A percentile compares a stretch with the other conserved stretches of the same genome.
Evolutionary conservation across 305 asterid species (phyloP).

Genomic region (Plantago rigida): DNA sequence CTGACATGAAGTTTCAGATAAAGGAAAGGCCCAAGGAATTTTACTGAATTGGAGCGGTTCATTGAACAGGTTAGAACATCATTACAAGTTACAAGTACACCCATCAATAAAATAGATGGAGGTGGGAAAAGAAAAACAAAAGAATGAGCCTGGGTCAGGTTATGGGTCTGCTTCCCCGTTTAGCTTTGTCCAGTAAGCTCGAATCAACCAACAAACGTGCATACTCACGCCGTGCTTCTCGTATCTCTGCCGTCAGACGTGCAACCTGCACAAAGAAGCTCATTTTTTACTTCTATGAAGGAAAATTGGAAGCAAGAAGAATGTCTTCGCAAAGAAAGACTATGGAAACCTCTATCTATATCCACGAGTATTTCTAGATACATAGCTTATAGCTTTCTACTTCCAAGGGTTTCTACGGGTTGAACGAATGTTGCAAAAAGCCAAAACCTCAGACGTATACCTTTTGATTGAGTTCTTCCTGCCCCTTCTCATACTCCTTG

Average conservation of each 20-base stretch:
- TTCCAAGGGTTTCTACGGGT: background rate
- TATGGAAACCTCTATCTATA: background rate
- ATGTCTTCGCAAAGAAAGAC: background rate
- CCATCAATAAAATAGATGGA: too few species aligned
- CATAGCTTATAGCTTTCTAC: background rate
- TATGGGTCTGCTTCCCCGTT: conserved; percentile 29
- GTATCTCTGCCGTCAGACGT: conserved; percentile 37
- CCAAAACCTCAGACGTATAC: conserved; percentile 30
- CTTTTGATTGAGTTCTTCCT: conserved; percentile 54
- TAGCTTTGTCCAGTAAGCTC: conserved; percentile 39
- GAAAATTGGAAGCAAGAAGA: background rate
- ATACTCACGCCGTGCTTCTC: conserved; percentile 39
- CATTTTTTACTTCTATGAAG: background rate
- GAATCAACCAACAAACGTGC: conserved; percentile 48
- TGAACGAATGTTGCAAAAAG: too few species aligned
- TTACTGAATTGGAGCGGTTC: too few species aligned
- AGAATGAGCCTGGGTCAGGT: conserved; percentile 9
- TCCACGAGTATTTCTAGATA: background rate
- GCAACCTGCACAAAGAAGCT: conserved; percentile 37
- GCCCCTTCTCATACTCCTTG: conserved; percentile 46
- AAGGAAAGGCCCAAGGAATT: too few species aligned
- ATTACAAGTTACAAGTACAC: too few species aligned
- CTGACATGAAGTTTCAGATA: too few species aligned
- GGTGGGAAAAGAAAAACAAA: too few species aligned
- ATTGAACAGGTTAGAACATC: too few species aligned